phyloP scores from a whole-genome alignment of 805 yeast species.

The Metschnikowia sp. region DNA sequence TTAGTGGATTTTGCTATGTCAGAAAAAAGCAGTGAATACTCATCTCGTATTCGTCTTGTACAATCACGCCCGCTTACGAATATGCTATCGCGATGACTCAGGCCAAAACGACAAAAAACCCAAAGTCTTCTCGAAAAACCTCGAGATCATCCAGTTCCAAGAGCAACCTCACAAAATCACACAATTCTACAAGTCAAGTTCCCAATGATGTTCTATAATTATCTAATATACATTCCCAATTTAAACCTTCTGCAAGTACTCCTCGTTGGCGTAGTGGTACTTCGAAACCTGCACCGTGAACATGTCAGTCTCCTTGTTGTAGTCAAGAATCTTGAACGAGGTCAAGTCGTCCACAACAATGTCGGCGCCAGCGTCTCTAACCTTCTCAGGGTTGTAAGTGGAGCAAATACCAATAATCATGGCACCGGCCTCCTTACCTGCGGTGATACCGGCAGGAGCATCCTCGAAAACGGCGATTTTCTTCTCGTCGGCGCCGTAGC shows the following conservation, averaged over 20 bases:
- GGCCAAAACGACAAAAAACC: no score
- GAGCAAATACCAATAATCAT: constrained; percentile 80
- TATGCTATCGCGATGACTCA: no score
- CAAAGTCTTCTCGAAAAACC: not conserved
- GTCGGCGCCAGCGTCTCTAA: constrained; percentile 74
- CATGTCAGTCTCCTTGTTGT: constrained; percentile 42
- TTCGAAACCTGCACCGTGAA: constrained; percentile 40
- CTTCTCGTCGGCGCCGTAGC: constrained; percentile 32
- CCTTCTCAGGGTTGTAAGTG: constrained; percentile 66
- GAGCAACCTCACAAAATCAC: no score
- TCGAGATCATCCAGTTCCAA: not conserved
- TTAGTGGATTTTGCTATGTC: no score
- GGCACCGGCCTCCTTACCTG: constrained; percentile 84
- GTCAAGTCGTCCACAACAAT: constrained; percentile 74
- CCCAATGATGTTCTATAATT: constrained; percentile 6
- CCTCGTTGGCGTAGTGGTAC: constrained; percentile 43
- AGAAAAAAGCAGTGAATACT: no score
- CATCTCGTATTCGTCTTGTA: no score
- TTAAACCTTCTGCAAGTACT: constrained; percentile 27
- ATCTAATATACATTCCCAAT: constrained; percentile 7
- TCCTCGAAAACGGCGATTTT: constrained; percentile 75
- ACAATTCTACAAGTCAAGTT: not conserved
- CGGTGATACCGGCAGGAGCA: constrained; percentile 83
- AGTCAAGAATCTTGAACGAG: constrained; percentile 56
- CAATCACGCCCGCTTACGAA: no score